Evolutionary conservation across 2,329 filamentous ascomycete species (phyloP).

Genomic region (Hypoxylon sp.): DNA sequence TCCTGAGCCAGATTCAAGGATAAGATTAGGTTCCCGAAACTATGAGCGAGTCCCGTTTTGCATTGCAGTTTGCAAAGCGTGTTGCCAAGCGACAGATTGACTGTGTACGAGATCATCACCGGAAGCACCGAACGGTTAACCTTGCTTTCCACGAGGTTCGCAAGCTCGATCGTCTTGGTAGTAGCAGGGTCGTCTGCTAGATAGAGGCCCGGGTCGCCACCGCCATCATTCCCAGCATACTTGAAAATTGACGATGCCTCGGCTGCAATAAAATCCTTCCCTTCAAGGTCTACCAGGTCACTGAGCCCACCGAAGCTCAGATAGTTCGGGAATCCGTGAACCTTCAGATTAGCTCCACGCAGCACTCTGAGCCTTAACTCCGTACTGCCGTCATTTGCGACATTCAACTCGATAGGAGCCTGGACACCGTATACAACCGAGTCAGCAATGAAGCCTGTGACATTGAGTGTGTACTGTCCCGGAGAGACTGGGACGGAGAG

Average conservation of each 20-base stretch:
- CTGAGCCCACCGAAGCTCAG: slow-evolving; percentile 14
- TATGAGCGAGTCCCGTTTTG: slow-evolving; percentile 1
- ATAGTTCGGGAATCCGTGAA: slow-evolving; percentile 4
- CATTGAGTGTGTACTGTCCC: slow-evolving; percentile 6
- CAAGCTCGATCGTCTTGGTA: slow-evolving; percentile 10
- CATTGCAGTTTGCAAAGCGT: not conserved
- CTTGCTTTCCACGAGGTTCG: not conserved
- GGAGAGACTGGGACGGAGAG: slow-evolving; percentile 4
- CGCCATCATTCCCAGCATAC: slow-evolving; percentile 17
- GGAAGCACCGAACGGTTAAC: slow-evolving; percentile 13
- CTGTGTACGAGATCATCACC: slow-evolving; percentile 19
- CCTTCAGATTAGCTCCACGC: slow-evolving; percentile 7
- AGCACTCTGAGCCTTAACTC: not conserved
- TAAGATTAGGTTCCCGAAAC: slow-evolving; percentile 18
- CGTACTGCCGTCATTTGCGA: slow-evolving; percentile 4
- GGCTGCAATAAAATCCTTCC: slow-evolving; percentile 11
- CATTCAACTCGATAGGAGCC: not conserved
- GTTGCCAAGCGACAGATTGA: slow-evolving; percentile 14
- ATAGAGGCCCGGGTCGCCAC: not conserved
- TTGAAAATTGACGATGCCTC: slow-evolving; percentile 16
- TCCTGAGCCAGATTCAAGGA: slow-evolving; percentile 2
- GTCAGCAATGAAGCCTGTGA: slow-evolving; percentile 10
- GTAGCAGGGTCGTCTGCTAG: slow-evolving; percentile 10
- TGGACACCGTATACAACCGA: slow-evolving; percentile 9
- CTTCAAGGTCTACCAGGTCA: slow-evolving; percentile 10